These are phyloP conservation scores for Isoetes engelmannii DNA, from an alignment of 83 land plant species.

Conservation along the genomic window DNA sequence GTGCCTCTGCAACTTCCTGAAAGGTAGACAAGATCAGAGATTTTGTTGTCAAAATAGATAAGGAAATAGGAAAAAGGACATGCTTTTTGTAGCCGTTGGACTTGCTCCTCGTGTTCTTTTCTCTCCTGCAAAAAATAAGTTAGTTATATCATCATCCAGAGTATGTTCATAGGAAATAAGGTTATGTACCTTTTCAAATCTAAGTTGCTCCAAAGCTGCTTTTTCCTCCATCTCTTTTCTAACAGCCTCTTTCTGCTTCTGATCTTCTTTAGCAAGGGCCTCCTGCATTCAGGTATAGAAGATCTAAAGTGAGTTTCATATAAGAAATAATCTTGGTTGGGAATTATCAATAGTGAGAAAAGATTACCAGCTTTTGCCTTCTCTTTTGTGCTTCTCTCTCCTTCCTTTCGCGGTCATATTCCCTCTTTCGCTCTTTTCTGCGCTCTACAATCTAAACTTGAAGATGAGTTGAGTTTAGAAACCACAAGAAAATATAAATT, in stretches of 20 bases:
- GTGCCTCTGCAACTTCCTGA: conserved; percentile 3
- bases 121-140: neutral
- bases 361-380: conserved; percentile 11
- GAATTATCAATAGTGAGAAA: neutral
- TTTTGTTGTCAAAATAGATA: neutral
- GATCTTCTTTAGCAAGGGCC: conserved; percentile 10
- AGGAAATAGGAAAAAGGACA: neutral
- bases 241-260: conserved; percentile 2
- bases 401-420: conserved; percentile 15
- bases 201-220: neutral
- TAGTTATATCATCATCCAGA: neutral
- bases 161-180: neutral
- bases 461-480: neutral
- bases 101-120: conserved; percentile 2
- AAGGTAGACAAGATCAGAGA: neutral
- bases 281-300: conserved; percentile 2
- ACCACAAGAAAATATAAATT: neutral
- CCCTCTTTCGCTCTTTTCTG: conserved; percentile 12
- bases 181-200: neutral
- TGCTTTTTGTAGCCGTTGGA: conserved; percentile 7
- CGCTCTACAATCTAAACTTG: conserved; percentile 5
- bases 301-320: neutral
- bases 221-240: conserved; percentile 12
- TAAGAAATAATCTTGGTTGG: neutral
- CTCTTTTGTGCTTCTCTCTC: conserved; percentile 12